phyloP scores from a whole-genome alignment of 2,329 filamentous ascomycete species.

The Cercospora sojina region DNA sequence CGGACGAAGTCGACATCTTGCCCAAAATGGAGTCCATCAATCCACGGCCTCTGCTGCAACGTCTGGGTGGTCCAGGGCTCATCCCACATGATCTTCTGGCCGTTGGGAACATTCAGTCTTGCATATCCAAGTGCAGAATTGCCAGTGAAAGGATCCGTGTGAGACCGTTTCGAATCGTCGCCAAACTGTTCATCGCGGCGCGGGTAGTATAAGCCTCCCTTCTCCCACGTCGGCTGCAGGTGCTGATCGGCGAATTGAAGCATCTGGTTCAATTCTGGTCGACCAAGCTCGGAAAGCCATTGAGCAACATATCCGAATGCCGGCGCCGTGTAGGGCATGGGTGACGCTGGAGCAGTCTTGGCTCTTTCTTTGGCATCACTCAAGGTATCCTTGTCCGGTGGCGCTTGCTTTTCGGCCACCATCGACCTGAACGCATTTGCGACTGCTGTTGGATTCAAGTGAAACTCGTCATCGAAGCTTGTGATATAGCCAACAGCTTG shows the following conservation, averaged over 20 bases:
- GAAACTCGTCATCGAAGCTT: conserved; percentile 1
- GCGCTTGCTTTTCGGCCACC: neutral
- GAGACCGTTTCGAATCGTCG: conserved; percentile 29
- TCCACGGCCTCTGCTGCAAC: conserved; percentile 36
- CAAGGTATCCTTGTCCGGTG: neutral
- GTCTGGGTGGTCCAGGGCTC: conserved; percentile 35
- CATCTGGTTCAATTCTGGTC: conserved; percentile 12
- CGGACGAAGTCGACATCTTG: neutral
- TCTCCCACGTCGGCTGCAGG: neutral
- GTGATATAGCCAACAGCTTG: conserved; percentile 9
- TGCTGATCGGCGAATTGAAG: neutral
- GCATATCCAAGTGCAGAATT: conserved; percentile 42
- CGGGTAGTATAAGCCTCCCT: neutral
- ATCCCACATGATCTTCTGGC: conserved; percentile 41
- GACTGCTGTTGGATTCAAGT: conserved; percentile 6
- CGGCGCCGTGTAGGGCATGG: conserved; percentile 18
- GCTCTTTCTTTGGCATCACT: neutral
- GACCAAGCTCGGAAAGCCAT: conserved; percentile 39
- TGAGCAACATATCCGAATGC: conserved; percentile 35
- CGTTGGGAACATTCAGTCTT: conserved; percentile 41
- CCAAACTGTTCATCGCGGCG: conserved; percentile 12
- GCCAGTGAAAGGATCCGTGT: conserved; percentile 41
- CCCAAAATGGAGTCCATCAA: conserved; percentile 11
- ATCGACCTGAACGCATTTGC: conserved; percentile 1
- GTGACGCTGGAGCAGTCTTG: neutral